Evolutionary conservation across 106 monocot genomes (phyloP).

Genomic region (Amphibolis antarctica): DNA sequence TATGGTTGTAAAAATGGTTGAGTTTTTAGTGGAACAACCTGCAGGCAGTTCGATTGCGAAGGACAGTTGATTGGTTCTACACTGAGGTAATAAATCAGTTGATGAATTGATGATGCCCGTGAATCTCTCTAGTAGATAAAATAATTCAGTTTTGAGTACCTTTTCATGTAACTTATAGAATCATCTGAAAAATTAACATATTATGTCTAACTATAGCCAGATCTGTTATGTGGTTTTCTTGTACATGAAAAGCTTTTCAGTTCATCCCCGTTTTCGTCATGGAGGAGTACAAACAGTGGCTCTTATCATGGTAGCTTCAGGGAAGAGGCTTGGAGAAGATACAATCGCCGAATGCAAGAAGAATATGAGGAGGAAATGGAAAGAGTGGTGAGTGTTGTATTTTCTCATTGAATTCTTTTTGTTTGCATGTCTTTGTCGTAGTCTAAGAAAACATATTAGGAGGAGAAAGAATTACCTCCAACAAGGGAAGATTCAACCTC

Average conservation of each 20-base stretch:
- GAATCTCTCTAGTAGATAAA: too few relatives aligned
- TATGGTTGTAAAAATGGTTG: not conserved
- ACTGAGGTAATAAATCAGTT: conserved; percentile 37
- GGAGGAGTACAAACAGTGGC: conserved; percentile 25
- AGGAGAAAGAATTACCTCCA: too few relatives aligned
- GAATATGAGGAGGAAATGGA: conserved; percentile 83
- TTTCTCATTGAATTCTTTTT: not conserved
- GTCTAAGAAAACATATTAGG: too few relatives aligned
- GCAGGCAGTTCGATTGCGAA: conserved; percentile 55
- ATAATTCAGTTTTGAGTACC: too few relatives aligned
- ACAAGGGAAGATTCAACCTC: too few relatives aligned
- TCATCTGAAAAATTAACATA: not conserved
- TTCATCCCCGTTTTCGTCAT: conserved; percentile 17
- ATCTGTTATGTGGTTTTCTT: not conserved
- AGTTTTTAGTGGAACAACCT: not conserved
- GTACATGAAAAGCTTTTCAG: conserved; percentile 33
- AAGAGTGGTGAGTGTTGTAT: conserved; percentile 34
- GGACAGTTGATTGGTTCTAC: conserved; percentile 51
- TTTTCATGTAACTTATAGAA: not conserved
- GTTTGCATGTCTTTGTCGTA: too few relatives aligned
- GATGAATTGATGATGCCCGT: too few relatives aligned
- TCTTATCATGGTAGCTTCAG: conserved; percentile 32
- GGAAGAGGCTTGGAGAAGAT: conserved; percentile 52
- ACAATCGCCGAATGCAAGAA: conserved; percentile 54
- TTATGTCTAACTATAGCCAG: not conserved